phyloP scores from a whole-genome alignment of 495 filamentous ascomycete species.

The Jackrogersella multiformis region DNA sequence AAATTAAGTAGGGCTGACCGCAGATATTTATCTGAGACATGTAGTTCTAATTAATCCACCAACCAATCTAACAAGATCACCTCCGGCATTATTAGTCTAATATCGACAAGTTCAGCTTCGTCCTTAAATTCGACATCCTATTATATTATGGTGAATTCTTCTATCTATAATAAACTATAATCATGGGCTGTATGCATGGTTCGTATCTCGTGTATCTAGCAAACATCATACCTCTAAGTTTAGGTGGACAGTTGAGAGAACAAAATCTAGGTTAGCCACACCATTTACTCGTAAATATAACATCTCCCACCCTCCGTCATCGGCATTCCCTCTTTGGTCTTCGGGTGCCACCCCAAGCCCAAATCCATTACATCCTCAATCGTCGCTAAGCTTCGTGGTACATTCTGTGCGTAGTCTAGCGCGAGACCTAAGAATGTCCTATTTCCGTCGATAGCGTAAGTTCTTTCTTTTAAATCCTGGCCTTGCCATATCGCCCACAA shows the following conservation, averaged over 20 bases:
- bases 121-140: neutral
- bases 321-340: constrained; percentile 36
- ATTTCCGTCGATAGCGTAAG: constrained; percentile 36
- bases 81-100: neutral
- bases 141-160: neutral
- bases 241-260: too few relatives aligned
- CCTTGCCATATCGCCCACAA: constrained; percentile 75
- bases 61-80: neutral
- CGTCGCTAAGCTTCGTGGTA: constrained; percentile 38
- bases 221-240: constrained; percentile 11
- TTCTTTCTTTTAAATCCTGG: constrained; percentile 38
- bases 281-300: constrained; percentile 32
- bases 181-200: neutral
- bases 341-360: constrained; percentile 31
- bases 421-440: constrained; percentile 37
- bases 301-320: constrained; percentile 32
- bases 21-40: neutral
- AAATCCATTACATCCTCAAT: constrained; percentile 41
- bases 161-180: neutral
- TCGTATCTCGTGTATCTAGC: constrained; percentile 1
- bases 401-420: constrained; percentile 25
- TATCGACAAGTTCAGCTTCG: neutral
- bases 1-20: neutral
- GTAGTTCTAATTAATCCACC: neutral
- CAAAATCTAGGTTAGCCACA: neutral